Evolutionary conservation across 2,329 filamentous ascomycete genomes (phyloP).

Genomic region (Ophiocordyceps camponoti-leonardi): DNA sequence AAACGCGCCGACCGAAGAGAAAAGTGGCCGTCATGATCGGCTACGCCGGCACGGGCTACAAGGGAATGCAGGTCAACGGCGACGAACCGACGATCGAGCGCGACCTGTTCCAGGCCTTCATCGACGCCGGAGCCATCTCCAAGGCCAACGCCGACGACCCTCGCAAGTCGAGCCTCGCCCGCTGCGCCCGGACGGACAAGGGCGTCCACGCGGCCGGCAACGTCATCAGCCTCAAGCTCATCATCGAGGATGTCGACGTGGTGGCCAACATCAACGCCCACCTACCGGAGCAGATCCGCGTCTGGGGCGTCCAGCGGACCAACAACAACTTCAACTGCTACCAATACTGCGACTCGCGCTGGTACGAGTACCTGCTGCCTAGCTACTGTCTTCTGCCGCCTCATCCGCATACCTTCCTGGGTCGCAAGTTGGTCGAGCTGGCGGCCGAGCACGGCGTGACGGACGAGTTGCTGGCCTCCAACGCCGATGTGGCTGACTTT

Average conservation of each 20-base stretch:
- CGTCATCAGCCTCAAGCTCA: conserved; percentile 86
- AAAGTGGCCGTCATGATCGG: conserved; percentile 94
- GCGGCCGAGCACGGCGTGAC: conserved; percentile 58
- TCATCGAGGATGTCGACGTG: conserved; percentile 78
- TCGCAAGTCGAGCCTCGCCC: conserved; percentile 85
- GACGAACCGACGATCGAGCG: conserved; percentile 88
- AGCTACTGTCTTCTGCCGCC: conserved; percentile 86
- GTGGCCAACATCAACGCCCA: conserved; percentile 81
- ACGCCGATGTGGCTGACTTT: conserved; percentile 64
- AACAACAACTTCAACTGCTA: conserved; percentile 91
- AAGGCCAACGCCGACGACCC: conserved; percentile 95
- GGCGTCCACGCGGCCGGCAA: conserved; percentile 94
- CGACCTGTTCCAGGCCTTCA: conserved; percentile 82
- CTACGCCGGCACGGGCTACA: conserved; percentile 92
- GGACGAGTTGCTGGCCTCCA: conserved; percentile 48
- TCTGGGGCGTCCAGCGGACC: conserved; percentile 87
- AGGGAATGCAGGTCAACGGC: conserved; percentile 82
- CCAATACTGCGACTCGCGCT: conserved; percentile 82
- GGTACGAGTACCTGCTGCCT: conserved; percentile 95
- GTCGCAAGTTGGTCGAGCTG: conserved; percentile 62
- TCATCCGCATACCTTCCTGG: conserved; percentile 73
- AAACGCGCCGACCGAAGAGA: conserved; percentile 77
- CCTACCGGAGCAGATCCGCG: conserved; percentile 72
- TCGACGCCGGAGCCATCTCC: conserved; percentile 80
- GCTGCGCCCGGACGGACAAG: conserved; percentile 93